Base-by-base conservation (phyloP, 2,329 filamentous ascomycete species). In the Rhynchosporium secalis region DNA sequence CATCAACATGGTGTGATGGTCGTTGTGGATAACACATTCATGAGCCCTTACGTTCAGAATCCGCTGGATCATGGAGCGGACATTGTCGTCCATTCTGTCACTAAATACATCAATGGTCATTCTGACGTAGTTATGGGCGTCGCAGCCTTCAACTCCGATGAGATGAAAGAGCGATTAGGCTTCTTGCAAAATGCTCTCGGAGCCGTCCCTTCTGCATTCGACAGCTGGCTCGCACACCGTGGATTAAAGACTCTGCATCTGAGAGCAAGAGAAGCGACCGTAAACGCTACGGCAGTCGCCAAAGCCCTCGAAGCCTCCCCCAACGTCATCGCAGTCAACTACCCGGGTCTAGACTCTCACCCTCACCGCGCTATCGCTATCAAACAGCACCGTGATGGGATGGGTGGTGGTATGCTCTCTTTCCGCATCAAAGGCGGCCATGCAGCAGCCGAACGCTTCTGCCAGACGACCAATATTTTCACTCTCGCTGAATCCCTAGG, bases 81-180 rank as follows among this genome's bases (percentile, higher is more conserved):
- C 77, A 93, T 98, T 68, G 94, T 98, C 69, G 90, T 98, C 48
- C 94, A 98, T 83, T 93, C 88, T 60, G 95, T 99, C 61, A 99
- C 95, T 49, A 99, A 99, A 80, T 99, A 98, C 80, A 98, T 99
- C 80, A 98, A 98, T 76, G 95, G 95, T 56, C 95, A 99, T 80
- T 85, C 87, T 75, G 95, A 99, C 76, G 95, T 99, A 8, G 88
- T 98, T 72, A 99, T 99, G 95, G 95, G 95, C 68, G 90, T 95
- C 36, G 94, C 92, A 52, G 95, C 95, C 56, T 96, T 96, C 84
- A 98, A 97, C 83, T 90, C 89, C 36, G 86, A 92, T 61, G 83
- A 86, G 20, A 82, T 99, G 69, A 87, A 87, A 74, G 80, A 88
- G 66, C 87, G 91, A 47, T 85, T 99, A 28, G 81, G 86, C 57